phyloP scores from a whole-genome alignment of 192 early-diverging fungal genomes.

The Podila epicladia region DNA sequence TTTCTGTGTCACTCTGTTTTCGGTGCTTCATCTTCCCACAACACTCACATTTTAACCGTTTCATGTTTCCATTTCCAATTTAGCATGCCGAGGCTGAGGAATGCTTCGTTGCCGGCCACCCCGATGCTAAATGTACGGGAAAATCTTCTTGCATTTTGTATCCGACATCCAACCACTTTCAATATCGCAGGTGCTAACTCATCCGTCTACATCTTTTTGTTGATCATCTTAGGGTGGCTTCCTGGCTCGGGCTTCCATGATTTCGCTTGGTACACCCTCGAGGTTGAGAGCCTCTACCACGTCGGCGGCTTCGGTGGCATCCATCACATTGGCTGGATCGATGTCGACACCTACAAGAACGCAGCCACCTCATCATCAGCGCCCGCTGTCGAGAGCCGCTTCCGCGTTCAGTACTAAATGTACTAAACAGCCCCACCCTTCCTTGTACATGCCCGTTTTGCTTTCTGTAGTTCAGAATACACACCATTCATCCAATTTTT shows the following conservation, averaged over 20 bases:
- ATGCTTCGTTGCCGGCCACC: slow-evolving; percentile 55
- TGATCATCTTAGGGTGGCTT: slow-evolving; percentile 12
- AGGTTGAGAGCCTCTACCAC: slow-evolving; percentile 57
- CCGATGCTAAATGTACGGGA: slow-evolving; percentile 40
- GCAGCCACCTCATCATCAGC: slow-evolving; percentile 13
- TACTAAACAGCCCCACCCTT: too few species aligned
- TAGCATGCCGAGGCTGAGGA: slow-evolving; percentile 34
- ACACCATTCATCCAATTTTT: too few species aligned
- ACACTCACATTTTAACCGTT: too few species aligned
- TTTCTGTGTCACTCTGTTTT: neutral
- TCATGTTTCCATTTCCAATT: too few species aligned
- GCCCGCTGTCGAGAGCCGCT: neutral
- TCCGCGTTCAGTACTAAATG: neutral
- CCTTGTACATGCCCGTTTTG: too few species aligned
- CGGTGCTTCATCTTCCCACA: neutral
- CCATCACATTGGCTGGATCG: slow-evolving; percentile 66
- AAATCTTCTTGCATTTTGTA: too few species aligned
- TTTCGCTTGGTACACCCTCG: slow-evolving; percentile 58
- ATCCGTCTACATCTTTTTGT: too few species aligned
- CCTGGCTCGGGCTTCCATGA: slow-evolving; percentile 53
- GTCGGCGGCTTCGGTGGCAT: slow-evolving; percentile 63
- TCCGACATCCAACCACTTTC: too few species aligned
- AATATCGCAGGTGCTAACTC: too few species aligned
- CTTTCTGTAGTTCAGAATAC: too few species aligned
- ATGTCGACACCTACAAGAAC: slow-evolving; percentile 44